Conservation (phyloP, 164 flowering plant genomes). For the Tetrastigma voinierianum region DNA sequence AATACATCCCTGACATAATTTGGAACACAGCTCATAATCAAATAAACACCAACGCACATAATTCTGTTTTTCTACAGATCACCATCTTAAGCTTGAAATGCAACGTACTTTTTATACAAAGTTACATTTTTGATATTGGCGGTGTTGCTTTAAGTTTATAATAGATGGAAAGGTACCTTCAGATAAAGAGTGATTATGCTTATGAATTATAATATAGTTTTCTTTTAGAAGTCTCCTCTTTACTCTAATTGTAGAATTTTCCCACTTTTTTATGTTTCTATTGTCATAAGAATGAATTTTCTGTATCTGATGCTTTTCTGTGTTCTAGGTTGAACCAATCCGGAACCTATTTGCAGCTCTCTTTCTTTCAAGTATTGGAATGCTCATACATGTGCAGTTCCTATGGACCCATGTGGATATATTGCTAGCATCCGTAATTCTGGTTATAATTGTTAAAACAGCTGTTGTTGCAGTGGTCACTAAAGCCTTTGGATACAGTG, state of each 20-base stretch:
- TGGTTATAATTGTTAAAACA: conserved; percentile 82
- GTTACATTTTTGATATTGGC: too few relatives aligned
- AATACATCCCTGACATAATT: too few relatives aligned
- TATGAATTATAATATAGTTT: too few relatives aligned
- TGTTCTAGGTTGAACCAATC: conserved; percentile 89
- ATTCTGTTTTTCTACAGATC: too few relatives aligned
- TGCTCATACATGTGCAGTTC: conserved; percentile 94
- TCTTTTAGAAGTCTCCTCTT: background rate
- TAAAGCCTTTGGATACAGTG: conserved; percentile 76
- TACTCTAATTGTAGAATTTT: background rate
- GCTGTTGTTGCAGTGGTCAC: conserved; percentile 55
- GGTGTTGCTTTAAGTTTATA: too few relatives aligned
- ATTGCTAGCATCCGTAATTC: conserved; percentile 86
- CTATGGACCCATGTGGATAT: conserved; percentile 95
- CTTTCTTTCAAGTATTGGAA: conserved; percentile 93
- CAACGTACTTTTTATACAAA: too few relatives aligned
- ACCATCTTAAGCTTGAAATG: too few relatives aligned
- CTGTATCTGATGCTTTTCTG: conserved; percentile 8
- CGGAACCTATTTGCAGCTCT: conserved; percentile 97
- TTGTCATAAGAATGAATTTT: conserved; percentile 1
- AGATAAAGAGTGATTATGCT: too few relatives aligned
- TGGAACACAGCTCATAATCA: too few relatives aligned
- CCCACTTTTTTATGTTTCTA: background rate
- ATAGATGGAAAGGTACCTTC: too few relatives aligned
- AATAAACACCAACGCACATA: too few relatives aligned